Base-by-base conservation (phyloP, 2,329 filamentous ascomycete species). In the Penicillium sp. region DNA sequence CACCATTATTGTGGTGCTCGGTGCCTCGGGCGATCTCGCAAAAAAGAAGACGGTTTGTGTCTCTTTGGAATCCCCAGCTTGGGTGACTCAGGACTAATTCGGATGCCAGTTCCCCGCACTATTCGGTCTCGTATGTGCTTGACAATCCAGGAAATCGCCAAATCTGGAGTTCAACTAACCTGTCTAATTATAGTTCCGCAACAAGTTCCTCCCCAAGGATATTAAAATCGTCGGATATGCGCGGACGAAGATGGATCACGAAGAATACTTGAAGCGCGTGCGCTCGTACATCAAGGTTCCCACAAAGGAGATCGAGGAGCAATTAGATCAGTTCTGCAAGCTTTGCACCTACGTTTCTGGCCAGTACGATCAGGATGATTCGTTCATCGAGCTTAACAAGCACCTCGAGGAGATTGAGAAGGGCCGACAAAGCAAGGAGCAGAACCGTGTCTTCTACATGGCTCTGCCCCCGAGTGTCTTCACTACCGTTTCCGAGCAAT, bases 281-380 rank as follows among this genome's bases (percentile, higher is more conserved):
- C 93, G 89, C 79, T 96, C 92, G 58, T 95, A 97, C 81, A 99
- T 99, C 82, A 97, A 99, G 85, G 94, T 92, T 15, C 94, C 94
- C 15, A 97, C 93, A 66, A 96, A 96, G 82, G 94, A 97, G 68
- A 87, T 95, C 66, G 92, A 99, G 81, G 89, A 96, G 78, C 92
- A 97, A 76, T 83, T 99, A 57, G 86, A 94, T 59, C 89, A 94
- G 56, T 99, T 99, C 79, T 88, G 87, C 80, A 80, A 84, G 59
- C 81, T 93, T 68, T 97, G 93, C 84, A 87, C 90, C 71, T 99
- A 99, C 73, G 82, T 99, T 49, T 90, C 92, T n/a, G 94, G 94
- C 56, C 93, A 97, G 76, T 99, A 99, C 73, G 94, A 99, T 78
- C 85, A 94, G 77, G 94, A 97, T 70, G 94, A 97, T 64, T 93